These are phyloP conservation scores for Fusarium acutatum DNA, from an alignment of 2,329 filamentous ascomycete species.

Conservation along the genomic window DNA sequence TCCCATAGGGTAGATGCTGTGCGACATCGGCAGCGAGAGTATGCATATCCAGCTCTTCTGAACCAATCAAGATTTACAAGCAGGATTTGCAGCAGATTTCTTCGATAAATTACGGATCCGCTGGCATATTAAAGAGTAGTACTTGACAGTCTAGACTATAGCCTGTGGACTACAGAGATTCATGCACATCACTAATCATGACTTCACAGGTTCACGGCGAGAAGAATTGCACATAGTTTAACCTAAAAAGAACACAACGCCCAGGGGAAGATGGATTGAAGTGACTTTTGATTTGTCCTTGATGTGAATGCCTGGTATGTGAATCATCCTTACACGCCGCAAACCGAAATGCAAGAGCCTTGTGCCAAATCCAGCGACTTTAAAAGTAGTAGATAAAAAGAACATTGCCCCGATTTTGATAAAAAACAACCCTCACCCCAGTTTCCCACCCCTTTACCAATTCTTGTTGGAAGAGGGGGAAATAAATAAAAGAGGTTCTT, in stretches of 20 bases:
- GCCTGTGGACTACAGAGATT: too few species aligned
- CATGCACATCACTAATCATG: neutral
- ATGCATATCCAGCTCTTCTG: too few species aligned
- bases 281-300: slow-evolving; percentile 53
- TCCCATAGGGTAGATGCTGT: neutral
- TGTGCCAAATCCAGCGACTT: slow-evolving; percentile 53
- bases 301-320: slow-evolving; percentile 60
- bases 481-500: slow-evolving; percentile 18
- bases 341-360: slow-evolving; percentile 62
- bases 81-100: neutral
- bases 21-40: neutral
- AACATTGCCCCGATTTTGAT: slow-evolving; percentile 35
- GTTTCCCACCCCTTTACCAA: slow-evolving; percentile 14
- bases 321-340: slow-evolving; percentile 62
- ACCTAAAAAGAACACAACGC: slow-evolving; percentile 12
- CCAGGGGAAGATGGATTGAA: slow-evolving; percentile 36
- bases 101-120: too few species aligned
- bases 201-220: slow-evolving; percentile 2
- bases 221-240: slow-evolving; percentile 18
- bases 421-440: slow-evolving; percentile 5
- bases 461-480: neutral
- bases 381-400: slow-evolving; percentile 37
- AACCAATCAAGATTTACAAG: neutral
- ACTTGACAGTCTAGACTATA: neutral
- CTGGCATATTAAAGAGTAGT: neutral